Evolutionary conservation across 345 rosid genomes (phyloP), one percentile per base, ranked within the genome.

Genomic region (Gynandropsis gynandra): DNA sequence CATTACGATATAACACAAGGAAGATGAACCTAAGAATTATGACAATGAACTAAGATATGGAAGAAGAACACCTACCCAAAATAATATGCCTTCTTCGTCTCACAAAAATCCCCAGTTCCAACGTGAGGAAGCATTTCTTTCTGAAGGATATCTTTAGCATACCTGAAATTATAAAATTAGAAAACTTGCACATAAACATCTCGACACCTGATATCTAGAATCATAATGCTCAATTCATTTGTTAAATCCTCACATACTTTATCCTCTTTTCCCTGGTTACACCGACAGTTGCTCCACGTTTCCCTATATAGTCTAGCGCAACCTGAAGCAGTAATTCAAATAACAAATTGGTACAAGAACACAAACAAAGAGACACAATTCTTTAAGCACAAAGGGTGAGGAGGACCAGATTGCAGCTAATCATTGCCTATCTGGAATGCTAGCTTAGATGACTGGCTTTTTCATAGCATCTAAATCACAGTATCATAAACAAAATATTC

Each of bases 121-220:
- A 84, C 93, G 68, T 92, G 98, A 65, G 96, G 98, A 65, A 92
- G 93, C 96, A 87, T 92, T 79, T 92, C 98, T 73, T 84, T 92
- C 62, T 82, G 96, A 68, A 92, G 96, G 62, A 92, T 87, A 73
- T 92, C 98, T 60, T 68, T 92, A 1, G 98, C 98, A 76, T 87
- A 92, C 71, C 98, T 92, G 70, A 27, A 57, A 66, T 57, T 37
- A 67, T 46, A 43, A 55, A 49, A 50, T 66, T 54, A 52, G 69
- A 45, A 54, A 52, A 17, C 66, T 17, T 56, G 61, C 35, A 34
- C 45, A 42, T 67, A 19, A 60, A 50, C 57, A 32, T 36, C 54
- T 50, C 52, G 64, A 61, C 55, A 53, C 19, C 50, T 52, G 41
- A 66, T 9, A 64, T 21, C 46, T 36, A 42, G 46, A 29, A 46